Evolutionary conservation across 129 eudicot genomes (phyloP), one percentile per base, ranked within the genome.

Genomic region (Silybum marianum): DNA sequence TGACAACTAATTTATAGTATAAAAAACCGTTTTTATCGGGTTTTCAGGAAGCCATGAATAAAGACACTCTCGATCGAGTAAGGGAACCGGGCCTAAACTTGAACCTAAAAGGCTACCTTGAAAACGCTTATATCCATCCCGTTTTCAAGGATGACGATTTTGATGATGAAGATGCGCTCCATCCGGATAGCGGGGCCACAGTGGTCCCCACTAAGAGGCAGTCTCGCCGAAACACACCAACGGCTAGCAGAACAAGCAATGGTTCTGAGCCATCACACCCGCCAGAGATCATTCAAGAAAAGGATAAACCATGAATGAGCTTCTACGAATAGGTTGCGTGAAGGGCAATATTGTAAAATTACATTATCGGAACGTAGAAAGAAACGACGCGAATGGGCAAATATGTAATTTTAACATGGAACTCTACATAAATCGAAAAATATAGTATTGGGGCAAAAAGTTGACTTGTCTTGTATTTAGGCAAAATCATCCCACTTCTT

Each of bases 41-140:
- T 54, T 79, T 79, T 68, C 78, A 93, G 97, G 98, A 94, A 81
- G 97, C 97, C 9, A 91, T 88, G 91, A 92, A 84, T 95, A 95
- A 95, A 81, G 99, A 95, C 78, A 95, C 99, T 24, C 83, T 95
- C 60, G 99, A 95, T 78, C 90, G 88, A 32, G 98, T 97, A 58
- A 92, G 89, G 80, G 97, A 93, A 62, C 98, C 99, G 7, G 77
- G 66, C 72, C 68, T 91, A 69, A 87, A 89, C 78, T 5, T 58
- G 24, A 83, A 77, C 75, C 78, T 91, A 24, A 95, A 87, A 85
- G 89, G 85, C 10, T 93, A 87, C 83, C 97, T 95, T 74, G 84
- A 90, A 63, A 80, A 85, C 22, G 92, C 99, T 24, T 95, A 92
- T 39, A 30, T 89, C 62, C 99, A 93, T 83, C 98, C 99, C 0